These are phyloP conservation scores for Clonostachys rhizophaga DNA, from an alignment of 2,329 filamentous ascomycete genomes.

Conservation along the genomic window DNA sequence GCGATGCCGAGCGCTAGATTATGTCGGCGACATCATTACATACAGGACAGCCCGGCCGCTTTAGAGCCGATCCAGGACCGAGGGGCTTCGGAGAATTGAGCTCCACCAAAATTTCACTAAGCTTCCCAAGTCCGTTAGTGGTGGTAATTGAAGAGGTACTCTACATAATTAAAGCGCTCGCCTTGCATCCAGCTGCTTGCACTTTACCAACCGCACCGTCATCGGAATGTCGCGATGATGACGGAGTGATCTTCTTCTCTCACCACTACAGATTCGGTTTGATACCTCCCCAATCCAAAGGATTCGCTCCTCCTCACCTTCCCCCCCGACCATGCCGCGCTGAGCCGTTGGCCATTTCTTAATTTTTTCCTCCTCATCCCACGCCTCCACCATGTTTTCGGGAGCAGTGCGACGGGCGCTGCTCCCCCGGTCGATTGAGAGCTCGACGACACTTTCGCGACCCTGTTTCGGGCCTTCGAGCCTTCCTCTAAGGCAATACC, in stretches of 20 bases:
- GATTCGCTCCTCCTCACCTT: too few species aligned
- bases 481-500: too few species aligned
- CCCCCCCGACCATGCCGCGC: too few species aligned
- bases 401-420: conserved; percentile 43
- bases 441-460: not conserved
- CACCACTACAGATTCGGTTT: conserved; percentile 13
- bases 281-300: too few species aligned
- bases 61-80: too few species aligned
- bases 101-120: too few species aligned
- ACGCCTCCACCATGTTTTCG: conserved; percentile 32
- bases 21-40: too few species aligned
- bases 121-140: not conserved
- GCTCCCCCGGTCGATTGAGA: conserved; percentile 37
- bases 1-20: not conserved
- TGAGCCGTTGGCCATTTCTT: too few species aligned
- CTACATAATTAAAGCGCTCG: not conserved
- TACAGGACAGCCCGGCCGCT: too few species aligned
- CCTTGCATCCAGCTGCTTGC: not conserved
- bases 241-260: conserved; percentile 7
- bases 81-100: too few species aligned
- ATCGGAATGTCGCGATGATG: too few species aligned
- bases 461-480: not conserved
- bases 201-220: not conserved
- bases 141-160: not conserved
- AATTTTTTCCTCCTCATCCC: too few species aligned